Conservation (phyloP, 2,329 filamentous ascomycete species). For the Aspergillus brunneoviolaceus region DNA sequence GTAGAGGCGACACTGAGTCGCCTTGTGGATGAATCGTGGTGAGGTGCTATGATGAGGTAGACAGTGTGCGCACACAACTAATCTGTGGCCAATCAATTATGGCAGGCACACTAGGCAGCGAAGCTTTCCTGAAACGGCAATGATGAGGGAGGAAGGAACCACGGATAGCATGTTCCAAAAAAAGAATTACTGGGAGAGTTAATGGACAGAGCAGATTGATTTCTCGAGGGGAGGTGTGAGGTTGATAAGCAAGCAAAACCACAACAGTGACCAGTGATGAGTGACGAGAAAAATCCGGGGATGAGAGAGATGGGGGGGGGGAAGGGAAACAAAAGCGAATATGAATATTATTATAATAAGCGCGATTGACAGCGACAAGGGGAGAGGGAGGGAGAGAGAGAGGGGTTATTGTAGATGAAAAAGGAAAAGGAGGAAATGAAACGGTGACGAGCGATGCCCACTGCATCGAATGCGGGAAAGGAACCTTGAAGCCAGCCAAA, state of each 20-base stretch:
- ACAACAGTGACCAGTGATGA: neutral
- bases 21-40: constrained; percentile 6
- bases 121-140: constrained; percentile 15
- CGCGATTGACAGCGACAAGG: neutral
- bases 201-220: neutral
- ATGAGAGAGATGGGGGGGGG: neutral
- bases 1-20: neutral
- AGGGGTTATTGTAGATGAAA: neutral
- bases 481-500: neutral
- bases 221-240: neutral
- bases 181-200: constrained; percentile 2
- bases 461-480: constrained; percentile 4
- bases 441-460: constrained; percentile 4
- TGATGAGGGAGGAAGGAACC: constrained; percentile 14
- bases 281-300: constrained; percentile 1
- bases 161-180: constrained; percentile 25
- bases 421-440: constrained; percentile 8
- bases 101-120: constrained; percentile 4
- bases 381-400: neutral
- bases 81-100: constrained; percentile 14
- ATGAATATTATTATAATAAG: neutral
- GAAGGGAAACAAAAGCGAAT: neutral
- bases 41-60: constrained; percentile 14
- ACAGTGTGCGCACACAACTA: constrained; percentile 5
- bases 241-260: neutral